These are phyloP conservation scores for Pleurotus djamor DNA, from an alignment of 768 basidiomycete genomes.

Conservation along the genomic window DNA sequence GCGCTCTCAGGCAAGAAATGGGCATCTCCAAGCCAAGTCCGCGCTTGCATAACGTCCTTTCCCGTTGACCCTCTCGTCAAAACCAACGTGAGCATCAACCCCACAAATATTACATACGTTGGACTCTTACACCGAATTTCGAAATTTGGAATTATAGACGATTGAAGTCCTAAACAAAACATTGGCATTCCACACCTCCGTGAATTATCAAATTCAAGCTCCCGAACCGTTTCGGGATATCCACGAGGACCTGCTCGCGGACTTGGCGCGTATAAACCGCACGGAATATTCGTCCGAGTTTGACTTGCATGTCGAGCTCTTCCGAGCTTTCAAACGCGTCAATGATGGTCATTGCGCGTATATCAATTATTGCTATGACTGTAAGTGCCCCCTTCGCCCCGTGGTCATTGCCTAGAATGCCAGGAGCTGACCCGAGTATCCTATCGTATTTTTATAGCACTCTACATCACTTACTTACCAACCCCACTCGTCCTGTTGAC, in stretches of 20 bases:
- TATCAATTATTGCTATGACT: conserved; percentile 55
- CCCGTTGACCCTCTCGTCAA: conserved; percentile 44
- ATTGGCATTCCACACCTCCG: conserved; percentile 58
- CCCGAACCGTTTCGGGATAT: conserved; percentile 55
- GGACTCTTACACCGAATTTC: too few species aligned
- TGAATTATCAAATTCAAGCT: conserved; percentile 57
- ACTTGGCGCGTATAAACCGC: conserved; percentile 43
- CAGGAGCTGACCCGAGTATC: neutral
- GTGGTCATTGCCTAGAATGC: neutral
- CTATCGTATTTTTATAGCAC: conserved; percentile 20
- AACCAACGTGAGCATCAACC: conserved; percentile 38
- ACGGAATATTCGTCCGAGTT: conserved; percentile 48
- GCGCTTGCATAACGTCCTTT: conserved; percentile 50
- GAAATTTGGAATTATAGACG: conserved; percentile 30
- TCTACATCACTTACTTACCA: conserved; percentile 47
- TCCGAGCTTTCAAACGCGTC: conserved; percentile 47
- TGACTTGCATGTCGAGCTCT: conserved; percentile 55
- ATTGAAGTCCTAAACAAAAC: conserved; percentile 58
- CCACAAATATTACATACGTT: too few species aligned
- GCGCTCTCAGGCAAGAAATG: conserved; percentile 53
- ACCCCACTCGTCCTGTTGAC: conserved; percentile 47
- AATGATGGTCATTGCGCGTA: conserved; percentile 61
- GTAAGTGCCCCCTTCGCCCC: conserved; percentile 20
- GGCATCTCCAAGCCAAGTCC: conserved; percentile 48
- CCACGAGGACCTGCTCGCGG: conserved; percentile 51